Evolutionary conservation across 345 rosid genomes (phyloP), one percentile per base, ranked within the genome.

Genomic region (Stellera chamaejasme): DNA sequence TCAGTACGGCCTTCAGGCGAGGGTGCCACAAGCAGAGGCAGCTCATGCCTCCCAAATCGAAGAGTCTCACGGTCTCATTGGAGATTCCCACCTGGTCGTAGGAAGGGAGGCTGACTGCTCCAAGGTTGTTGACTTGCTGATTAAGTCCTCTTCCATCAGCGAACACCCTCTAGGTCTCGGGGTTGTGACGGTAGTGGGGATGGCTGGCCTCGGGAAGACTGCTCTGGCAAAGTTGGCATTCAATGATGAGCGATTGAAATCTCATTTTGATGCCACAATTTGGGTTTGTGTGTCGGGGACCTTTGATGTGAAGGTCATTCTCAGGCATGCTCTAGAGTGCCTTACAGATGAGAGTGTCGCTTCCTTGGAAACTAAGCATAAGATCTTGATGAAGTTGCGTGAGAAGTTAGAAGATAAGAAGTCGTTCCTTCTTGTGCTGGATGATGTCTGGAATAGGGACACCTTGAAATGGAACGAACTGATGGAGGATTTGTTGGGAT

Each of bases 131-230:
- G 11, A 58, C 6, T 10, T 57, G 48, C n/a, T 65, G 19, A 28
- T 13, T 52, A 15, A 11, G 25, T 69, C 23, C 23, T 19, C 50
- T 23, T 10, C 13, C 10, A 13, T 39, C 15, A 50, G 10, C 4
- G 50, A 23, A 27, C 39, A 8, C 7, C 39, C 39, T 32, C 39
- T 32, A 8, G 41, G 16, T 3, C 26, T 69, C 10, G 10, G 43
- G 0, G 47, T 45, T 11, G 36, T 50, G 10, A 11, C 68, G 1
- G 45, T 71, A 0, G 58, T 71, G n/a, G 71, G 75, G 1, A 71
- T 71, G 67, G 27, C 47, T 0, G 71, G 75, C 10, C 28, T 71
- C 15, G 75, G 75, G n/a, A 71, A 71, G 26, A 66, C 75, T 2
- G 43, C 71, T 6, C 8, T 71, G 19, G 71, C 68, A 10, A 32